Conservation (phyloP, 139 green algal species). For the Chlorella sorokiniana region DNA sequence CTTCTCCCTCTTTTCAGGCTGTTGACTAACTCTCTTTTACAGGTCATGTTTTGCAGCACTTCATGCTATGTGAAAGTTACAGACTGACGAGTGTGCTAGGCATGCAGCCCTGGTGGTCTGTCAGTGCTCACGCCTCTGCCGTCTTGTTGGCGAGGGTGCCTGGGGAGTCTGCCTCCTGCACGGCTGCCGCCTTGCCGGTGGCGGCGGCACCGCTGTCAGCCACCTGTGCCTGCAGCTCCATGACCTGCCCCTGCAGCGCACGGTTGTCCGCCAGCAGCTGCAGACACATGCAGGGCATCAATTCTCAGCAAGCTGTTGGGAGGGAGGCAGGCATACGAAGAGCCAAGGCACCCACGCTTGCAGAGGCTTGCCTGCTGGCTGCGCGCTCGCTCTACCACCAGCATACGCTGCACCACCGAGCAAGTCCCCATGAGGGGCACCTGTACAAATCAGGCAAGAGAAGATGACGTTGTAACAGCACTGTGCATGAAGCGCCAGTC, state of each 20-base stretch:
- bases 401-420: slow-evolving; percentile 8
- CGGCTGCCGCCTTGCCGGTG: not conserved
- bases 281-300: not conserved
- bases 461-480: not conserved
- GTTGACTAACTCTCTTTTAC: no score
- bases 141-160: not conserved
- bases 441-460: not conserved
- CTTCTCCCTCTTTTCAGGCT: no score
- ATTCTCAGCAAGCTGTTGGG: not conserved
- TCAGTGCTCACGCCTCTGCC: not conserved
- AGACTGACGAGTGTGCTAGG: not conserved
- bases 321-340: not conserved
- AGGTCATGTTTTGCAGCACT: no score
- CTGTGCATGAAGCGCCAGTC: not conserved
- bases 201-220: not conserved
- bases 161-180: not conserved
- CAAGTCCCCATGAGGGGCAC: slow-evolving; percentile 9
- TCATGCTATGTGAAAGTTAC: no score
- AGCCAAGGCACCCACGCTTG: not conserved
- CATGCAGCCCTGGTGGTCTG: not conserved
- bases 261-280: not conserved
- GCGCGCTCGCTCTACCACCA: slow-evolving; percentile 13
- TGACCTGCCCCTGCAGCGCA: not conserved
- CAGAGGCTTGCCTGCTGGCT: not conserved
- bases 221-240: not conserved